These are phyloP conservation scores for Penicillium crustosum DNA, from an alignment of 2,329 filamentous ascomycete species.

Conservation along the genomic window DNA sequence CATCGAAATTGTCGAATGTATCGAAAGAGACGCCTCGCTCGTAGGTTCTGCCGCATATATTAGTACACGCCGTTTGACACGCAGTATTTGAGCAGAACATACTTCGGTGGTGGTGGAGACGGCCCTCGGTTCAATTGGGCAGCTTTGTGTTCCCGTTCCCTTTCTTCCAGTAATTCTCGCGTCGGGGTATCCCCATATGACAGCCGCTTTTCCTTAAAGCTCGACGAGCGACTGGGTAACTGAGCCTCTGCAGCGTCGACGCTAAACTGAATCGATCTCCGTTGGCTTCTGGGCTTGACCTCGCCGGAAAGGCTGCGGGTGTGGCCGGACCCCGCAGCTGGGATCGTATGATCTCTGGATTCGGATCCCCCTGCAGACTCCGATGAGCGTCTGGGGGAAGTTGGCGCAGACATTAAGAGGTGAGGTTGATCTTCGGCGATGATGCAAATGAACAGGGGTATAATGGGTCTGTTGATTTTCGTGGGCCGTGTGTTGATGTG, in stretches of 20 bases:
- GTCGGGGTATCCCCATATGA: constrained; percentile 21
- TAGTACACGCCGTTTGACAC: constrained; percentile 1
- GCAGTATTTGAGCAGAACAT: constrained; percentile 14
- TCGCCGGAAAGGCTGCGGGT: constrained; percentile 25
- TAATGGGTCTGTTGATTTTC: not conserved
- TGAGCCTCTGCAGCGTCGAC: constrained; percentile 31
- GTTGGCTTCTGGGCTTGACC: constrained; percentile 28
- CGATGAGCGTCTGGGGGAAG: constrained; percentile 21
- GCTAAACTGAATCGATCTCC: constrained; percentile 43
- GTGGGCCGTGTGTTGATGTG: not conserved
- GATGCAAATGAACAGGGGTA: constrained; percentile 18
- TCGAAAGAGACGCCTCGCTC: constrained; percentile 71
- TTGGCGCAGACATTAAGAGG: constrained; percentile 19
- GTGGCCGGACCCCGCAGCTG: constrained; percentile 16
- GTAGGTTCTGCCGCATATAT: constrained; percentile 53
- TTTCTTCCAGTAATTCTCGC: constrained; percentile 16
- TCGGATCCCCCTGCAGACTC: constrained; percentile 21
- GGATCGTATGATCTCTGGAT: constrained; percentile 13
- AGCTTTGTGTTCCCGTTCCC: constrained; percentile 29
- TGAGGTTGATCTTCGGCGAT: not conserved
- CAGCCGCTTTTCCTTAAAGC: constrained; percentile 27
- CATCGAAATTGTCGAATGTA: constrained; percentile 67
- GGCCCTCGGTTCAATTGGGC: constrained; percentile 29
- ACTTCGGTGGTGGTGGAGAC: constrained; percentile 46
- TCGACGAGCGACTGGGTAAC: constrained; percentile 30